phyloP scores from a whole-genome alignment of 805 yeast genomes.

The Lipomyces chichibuensis region DNA sequence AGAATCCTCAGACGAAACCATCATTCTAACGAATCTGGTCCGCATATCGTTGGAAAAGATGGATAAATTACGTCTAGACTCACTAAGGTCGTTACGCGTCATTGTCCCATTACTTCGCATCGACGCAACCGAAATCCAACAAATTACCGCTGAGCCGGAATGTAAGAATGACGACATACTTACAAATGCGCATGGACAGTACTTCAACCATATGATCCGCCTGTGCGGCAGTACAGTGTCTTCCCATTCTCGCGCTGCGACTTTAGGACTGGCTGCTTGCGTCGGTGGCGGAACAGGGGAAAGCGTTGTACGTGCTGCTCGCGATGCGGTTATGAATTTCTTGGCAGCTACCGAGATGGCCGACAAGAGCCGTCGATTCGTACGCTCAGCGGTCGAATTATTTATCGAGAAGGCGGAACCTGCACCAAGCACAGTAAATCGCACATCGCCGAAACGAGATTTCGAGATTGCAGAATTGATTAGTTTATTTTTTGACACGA shows the following conservation, averaged over 20 bases:
- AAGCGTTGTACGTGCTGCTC: constrained; percentile 29
- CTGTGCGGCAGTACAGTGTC: constrained; percentile 1
- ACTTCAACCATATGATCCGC: constrained; percentile 8
- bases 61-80: constrained; percentile 53
- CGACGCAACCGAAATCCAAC: background rate
- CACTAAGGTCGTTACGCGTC: constrained; percentile 48
- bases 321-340: constrained; percentile 19
- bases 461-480: constrained; percentile 23
- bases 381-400: constrained; percentile 4
- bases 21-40: constrained; percentile 44
- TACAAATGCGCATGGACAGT: background rate
- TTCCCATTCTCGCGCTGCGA: background rate
- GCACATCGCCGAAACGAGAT: constrained; percentile 14
- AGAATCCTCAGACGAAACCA: constrained; percentile 12
- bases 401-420: constrained; percentile 5
- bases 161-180: background rate
- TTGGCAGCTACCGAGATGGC: constrained; percentile 5
- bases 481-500: constrained; percentile 13
- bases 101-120: background rate
- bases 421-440: background rate
- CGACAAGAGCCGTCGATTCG: background rate
- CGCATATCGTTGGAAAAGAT: constrained; percentile 67
- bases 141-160: background rate
- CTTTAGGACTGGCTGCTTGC: constrained; percentile 23
- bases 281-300: constrained; percentile 28